Evolutionary conservation across 2,329 filamentous ascomycete genomes (phyloP).

Genomic region (Aspergillus tubingensis): DNA sequence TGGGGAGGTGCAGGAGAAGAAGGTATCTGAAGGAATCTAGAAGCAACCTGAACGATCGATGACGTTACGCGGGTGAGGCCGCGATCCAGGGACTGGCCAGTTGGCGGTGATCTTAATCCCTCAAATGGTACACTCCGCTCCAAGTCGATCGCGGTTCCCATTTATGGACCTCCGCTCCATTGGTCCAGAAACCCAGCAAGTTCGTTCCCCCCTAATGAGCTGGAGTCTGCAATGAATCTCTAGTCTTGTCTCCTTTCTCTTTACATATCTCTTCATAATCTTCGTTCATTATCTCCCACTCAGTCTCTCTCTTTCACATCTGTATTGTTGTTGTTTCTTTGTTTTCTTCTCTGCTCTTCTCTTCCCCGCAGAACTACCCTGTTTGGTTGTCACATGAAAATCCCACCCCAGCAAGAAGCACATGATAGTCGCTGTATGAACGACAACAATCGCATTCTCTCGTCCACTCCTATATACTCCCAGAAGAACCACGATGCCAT

Average conservation of each 20-base stretch:
- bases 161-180: background rate
- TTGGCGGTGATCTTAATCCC: background rate
- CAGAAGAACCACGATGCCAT: constrained; percentile 25
- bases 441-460: constrained; percentile 10
- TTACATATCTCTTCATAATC: background rate
- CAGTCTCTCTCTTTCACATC: background rate
- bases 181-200: background rate
- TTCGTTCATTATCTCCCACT: background rate
- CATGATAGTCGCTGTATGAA: constrained; percentile 4
- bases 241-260: background rate
- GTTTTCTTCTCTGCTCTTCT: background rate
- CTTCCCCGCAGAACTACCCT: constrained; percentile 4
- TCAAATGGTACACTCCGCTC: background rate
- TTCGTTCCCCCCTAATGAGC: background rate
- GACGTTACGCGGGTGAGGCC: constrained; percentile 5
- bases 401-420: constrained; percentile 8
- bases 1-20: background rate
- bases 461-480: constrained; percentile 4
- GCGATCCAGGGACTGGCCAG: background rate
- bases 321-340: background rate
- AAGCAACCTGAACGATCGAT: constrained; percentile 9
- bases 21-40: constrained; percentile 2
- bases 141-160: background rate
- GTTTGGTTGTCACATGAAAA: constrained; percentile 18
- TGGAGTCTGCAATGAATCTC: background rate